Evolutionary conservation across 2,329 filamentous ascomycete genomes (phyloP).

Genomic region (Alternaria sp.): DNA sequence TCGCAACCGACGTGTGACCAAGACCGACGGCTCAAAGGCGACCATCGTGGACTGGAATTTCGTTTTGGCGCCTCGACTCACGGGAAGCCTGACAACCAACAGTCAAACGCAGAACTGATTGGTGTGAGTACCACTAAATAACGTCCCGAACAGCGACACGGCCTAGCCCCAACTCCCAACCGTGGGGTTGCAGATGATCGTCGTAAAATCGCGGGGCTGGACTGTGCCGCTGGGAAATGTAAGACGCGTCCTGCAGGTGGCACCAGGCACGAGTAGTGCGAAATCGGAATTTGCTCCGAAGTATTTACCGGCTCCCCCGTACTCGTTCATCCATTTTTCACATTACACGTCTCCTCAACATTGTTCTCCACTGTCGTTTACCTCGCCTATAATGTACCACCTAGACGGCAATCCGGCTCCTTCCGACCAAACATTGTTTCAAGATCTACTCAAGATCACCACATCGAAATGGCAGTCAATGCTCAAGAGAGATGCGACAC

Average conservation of each 20-base stretch:
- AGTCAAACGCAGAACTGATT: background rate
- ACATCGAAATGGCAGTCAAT: slow-evolving; percentile 29
- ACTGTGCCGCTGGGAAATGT: background rate
- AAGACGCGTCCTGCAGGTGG: background rate
- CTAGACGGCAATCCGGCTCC: slow-evolving; percentile 29
- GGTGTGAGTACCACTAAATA: background rate
- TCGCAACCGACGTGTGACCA: background rate
- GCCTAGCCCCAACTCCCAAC: slow-evolving; percentile 1
- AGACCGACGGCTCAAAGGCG: background rate
- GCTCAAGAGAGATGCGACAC: slow-evolving; percentile 12
- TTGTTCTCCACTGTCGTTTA: background rate
- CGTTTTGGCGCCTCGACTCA: background rate
- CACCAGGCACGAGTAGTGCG: slow-evolving; percentile 4
- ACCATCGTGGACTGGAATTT: background rate
- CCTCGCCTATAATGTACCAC: slow-evolving; percentile 27
- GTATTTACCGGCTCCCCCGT: slow-evolving; percentile 10
- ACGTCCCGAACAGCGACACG: background rate
- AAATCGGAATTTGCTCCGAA: slow-evolving; percentile 12
- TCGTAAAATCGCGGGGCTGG: slow-evolving; percentile 14
- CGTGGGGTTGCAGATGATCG: slow-evolving; percentile 7
- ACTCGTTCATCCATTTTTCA: background rate
- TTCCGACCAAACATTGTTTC: slow-evolving; percentile 27
- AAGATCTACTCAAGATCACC: slow-evolving; percentile 27
- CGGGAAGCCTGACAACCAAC: background rate
- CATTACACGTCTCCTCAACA: background rate